Conservation (phyloP, 1,284 basidiomycete genomes). For the Pseudozyma sp. region DNA sequence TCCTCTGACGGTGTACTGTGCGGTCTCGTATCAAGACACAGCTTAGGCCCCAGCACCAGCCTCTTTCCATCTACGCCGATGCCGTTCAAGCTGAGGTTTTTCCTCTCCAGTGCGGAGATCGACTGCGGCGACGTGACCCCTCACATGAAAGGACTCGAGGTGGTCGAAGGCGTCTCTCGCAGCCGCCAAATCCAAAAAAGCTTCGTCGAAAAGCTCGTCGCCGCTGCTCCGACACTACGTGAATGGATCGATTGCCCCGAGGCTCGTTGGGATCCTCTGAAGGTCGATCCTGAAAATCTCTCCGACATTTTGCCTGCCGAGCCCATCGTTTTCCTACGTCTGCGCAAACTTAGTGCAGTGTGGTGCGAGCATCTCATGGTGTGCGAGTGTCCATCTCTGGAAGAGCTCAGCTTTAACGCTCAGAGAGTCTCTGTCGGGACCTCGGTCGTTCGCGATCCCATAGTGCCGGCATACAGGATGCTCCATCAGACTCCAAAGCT, state of each 20-base stretch:
- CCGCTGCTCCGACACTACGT: conserved; percentile 7
- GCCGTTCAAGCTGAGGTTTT: conserved; percentile 16
- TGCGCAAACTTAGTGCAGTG: conserved; percentile 7
- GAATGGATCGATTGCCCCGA: conserved; percentile 16
- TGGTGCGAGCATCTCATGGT: conserved; percentile 23
- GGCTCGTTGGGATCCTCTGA: conserved; percentile 2
- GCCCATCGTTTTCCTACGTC: conserved; percentile 14
- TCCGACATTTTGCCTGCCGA: conserved; percentile 5
- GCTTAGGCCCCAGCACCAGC: neutral
- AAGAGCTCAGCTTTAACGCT: conserved; percentile 13
- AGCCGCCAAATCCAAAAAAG: conserved; percentile 14
- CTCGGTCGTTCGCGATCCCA: neutral
- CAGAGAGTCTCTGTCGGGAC: neutral
- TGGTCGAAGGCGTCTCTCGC: conserved; percentile 1
- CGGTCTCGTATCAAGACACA: neutral
- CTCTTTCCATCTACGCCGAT: conserved; percentile 4
- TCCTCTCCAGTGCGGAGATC: conserved; percentile 2
- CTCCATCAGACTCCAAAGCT: conserved; percentile 15
- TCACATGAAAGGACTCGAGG: conserved; percentile 11
- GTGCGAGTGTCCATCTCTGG: conserved; percentile 11
- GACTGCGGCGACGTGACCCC: conserved; percentile 15
- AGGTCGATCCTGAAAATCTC: neutral
- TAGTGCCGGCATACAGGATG: conserved; percentile 6
- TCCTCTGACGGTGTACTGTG: neutral
- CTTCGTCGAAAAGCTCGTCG: conserved; percentile 11